phyloP scores from a whole-genome alignment of 345 rosid species.

The Eucalyptus guilfoylei region DNA sequence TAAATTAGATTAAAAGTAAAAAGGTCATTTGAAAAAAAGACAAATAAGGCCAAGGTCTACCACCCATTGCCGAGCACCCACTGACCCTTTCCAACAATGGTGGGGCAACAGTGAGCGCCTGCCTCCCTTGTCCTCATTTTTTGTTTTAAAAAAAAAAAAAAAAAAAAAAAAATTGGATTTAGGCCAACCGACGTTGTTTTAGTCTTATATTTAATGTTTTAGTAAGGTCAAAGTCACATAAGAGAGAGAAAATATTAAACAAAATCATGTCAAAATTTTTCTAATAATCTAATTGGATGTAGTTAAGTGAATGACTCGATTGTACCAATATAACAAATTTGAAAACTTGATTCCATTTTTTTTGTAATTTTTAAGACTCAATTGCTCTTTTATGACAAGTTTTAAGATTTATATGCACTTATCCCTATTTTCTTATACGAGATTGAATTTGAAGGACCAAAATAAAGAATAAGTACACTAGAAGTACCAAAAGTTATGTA shows the following conservation, averaged over 20 bases:
- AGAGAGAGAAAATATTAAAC: not conserved
- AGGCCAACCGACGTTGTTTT: not conserved
- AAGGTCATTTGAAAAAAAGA: too few species aligned
- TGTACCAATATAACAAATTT: not conserved
- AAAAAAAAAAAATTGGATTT: too few species aligned
- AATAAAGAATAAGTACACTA: too few species aligned
- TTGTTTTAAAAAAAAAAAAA: too few species aligned
- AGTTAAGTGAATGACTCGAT: not conserved
- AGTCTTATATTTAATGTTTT: not conserved
- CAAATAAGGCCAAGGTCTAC: not conserved
- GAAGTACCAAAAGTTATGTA: too few species aligned
- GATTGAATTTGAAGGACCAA: not conserved
- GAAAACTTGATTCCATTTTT: too few species aligned
- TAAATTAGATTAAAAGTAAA: too few species aligned
- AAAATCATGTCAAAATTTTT: too few species aligned
- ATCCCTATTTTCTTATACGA: too few species aligned
- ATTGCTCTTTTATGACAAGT: not conserved
- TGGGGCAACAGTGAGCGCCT: not conserved
- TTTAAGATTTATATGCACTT: not conserved
- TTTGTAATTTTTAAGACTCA: too few species aligned
- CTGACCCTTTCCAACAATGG: not conserved
- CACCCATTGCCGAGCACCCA: not conserved
- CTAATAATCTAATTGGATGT: not conserved
- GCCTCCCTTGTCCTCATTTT: not conserved
- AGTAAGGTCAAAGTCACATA: not conserved